These are phyloP conservation scores for Cruciata laevipes DNA, from an alignment of 257 asterid genomes.

Conservation along the genomic window DNA sequence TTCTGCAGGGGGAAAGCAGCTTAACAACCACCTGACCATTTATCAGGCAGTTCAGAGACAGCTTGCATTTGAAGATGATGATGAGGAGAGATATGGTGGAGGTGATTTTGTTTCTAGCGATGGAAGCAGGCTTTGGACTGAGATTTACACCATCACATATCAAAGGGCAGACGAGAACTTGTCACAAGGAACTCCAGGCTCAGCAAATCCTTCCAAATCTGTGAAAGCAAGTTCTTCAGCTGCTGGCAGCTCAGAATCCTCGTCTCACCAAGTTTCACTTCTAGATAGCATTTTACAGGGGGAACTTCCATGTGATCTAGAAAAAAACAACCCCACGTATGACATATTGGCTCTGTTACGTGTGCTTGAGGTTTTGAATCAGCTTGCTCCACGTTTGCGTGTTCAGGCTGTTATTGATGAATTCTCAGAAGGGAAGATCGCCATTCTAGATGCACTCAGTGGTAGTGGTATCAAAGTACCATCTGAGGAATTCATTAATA, in stretches of 20 bases:
- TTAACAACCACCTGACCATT: conserved; percentile 70
- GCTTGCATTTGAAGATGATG: conserved; percentile 76
- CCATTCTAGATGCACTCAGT: conserved; percentile 42
- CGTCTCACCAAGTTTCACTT: conserved; percentile 50
- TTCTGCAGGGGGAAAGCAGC: conserved; percentile 81
- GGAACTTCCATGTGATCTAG: conserved; percentile 90
- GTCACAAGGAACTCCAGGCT: conserved; percentile 43
- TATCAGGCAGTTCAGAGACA: conserved; percentile 92
- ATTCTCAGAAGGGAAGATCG: conserved; percentile 67
- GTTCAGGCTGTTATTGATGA: conserved; percentile 51
- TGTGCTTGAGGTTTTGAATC: conserved; percentile 87
- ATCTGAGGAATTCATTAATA: conserved; percentile 59
- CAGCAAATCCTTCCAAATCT: conserved; percentile 53
- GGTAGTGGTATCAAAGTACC: conserved; percentile 47
- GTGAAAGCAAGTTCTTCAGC: conserved; percentile 52
- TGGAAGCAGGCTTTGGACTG: conserved; percentile 82
- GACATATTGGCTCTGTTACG: conserved; percentile 83
- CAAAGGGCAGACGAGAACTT: conserved; percentile 74
- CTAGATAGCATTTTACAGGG: conserved; percentile 93
- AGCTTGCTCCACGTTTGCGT: conserved; percentile 79
- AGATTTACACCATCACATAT: conserved; percentile 81
- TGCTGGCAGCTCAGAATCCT: conserved; percentile 34
- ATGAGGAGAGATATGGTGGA: conserved; percentile 66
- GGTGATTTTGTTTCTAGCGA: conserved; percentile 73
- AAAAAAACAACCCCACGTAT: conserved; percentile 78